phyloP scores from a whole-genome alignment of 768 basidiomycete species.

The Pilatotrama ljubarskyi region DNA sequence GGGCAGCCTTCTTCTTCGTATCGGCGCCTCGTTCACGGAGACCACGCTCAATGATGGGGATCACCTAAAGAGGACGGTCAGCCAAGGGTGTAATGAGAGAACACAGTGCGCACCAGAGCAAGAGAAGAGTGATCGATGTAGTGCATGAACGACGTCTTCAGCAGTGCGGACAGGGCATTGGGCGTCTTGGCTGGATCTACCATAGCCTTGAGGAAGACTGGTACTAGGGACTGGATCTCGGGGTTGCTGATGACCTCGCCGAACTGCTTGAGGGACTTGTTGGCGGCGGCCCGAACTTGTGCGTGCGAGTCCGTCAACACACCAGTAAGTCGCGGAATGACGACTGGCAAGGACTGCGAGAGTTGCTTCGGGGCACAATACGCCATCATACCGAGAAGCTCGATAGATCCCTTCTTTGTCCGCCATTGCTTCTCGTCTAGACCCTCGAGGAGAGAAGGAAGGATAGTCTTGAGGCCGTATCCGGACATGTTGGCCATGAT shows the following conservation, averaged over 20 bases:
- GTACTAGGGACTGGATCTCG: slow-evolving; percentile 90
- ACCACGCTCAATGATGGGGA: slow-evolving; percentile 94
- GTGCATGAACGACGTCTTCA: slow-evolving; percentile 96
- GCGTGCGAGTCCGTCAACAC: slow-evolving; percentile 97
- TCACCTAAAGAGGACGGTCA: slow-evolving; percentile 52
- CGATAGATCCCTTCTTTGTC: slow-evolving; percentile 96
- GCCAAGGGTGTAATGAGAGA: neutral
- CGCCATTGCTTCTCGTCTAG: slow-evolving; percentile 99
- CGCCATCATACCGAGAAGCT: slow-evolving; percentile 97
- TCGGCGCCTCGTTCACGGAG: slow-evolving; percentile 90
- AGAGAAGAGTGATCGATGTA: slow-evolving; percentile 97
- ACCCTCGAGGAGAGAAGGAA: slow-evolving; percentile 86
- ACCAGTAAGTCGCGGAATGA: slow-evolving; percentile 93
- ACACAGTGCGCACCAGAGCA: slow-evolving; percentile 64
- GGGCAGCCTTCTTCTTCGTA: slow-evolving; percentile 92
- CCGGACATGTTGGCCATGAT: slow-evolving; percentile 96
- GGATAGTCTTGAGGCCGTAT: slow-evolving; percentile 93
- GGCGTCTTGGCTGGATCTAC: slow-evolving; percentile 93
- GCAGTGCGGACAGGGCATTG: slow-evolving; percentile 76
- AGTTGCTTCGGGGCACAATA: slow-evolving; percentile 96
- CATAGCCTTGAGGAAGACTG: slow-evolving; percentile 87
- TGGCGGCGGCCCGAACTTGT: slow-evolving; percentile 90
- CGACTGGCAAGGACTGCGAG: slow-evolving; percentile 91
- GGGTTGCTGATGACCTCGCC: slow-evolving; percentile 98
- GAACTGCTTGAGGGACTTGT: slow-evolving; percentile 95